Percentiles rank a stretch among this genome's conserved stretches.
phyloP scores from a whole-genome alignment of 768 basidiomycete species.

The Termitomyces titanicus region DNA sequence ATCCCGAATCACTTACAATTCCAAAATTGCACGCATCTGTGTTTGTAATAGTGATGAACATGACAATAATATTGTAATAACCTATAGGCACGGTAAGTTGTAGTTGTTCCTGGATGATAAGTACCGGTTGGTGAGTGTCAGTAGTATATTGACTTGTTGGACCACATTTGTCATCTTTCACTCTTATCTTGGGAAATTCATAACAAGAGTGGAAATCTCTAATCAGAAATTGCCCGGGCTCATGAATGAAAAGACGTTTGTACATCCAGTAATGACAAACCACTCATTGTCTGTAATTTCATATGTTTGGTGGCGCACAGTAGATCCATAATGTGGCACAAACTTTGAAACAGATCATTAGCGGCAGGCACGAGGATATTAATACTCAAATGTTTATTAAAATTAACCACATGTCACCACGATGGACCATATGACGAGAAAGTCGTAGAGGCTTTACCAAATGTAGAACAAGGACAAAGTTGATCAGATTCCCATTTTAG shows the following conservation, averaged over 20 bases:
- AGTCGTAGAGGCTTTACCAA: background rate
- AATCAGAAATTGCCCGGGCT: no score
- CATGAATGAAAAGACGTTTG: no score
- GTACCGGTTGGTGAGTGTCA: no score
- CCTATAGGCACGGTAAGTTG: no score
- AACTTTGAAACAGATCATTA: background rate
- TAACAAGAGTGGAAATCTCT: no score
- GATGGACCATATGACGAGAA: background rate
- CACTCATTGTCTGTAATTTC: no score
- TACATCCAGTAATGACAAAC: no score
- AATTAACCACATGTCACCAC: background rate
- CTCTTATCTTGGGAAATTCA: background rate
- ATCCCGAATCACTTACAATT: background rate
- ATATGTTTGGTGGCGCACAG: constrained; percentile 1
- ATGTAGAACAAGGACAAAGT: constrained; percentile 8
- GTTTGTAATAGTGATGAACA: background rate
- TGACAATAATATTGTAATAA: no score
- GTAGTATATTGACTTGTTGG: no score
- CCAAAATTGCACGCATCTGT: background rate
- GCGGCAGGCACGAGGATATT: background rate
- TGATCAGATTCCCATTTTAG: constrained; percentile 4
- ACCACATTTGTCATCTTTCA: background rate
- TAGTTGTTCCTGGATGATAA: no score
- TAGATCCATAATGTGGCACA: background rate
- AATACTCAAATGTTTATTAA: background rate